phyloP scores from a whole-genome alignment of 768 basidiomycete genomes.

The Tylopilus rubrobrunneus region DNA sequence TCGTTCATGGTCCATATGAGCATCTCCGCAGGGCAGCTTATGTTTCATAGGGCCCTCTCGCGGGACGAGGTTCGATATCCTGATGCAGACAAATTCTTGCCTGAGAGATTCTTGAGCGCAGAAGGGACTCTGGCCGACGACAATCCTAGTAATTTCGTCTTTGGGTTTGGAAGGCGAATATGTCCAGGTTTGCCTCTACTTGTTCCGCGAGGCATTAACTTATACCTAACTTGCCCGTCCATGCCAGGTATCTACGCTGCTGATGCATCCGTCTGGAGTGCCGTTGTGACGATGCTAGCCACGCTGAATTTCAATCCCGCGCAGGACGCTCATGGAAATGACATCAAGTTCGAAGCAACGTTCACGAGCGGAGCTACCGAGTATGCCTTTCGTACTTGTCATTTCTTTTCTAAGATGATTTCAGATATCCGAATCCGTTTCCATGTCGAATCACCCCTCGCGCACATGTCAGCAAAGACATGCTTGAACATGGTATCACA shows the following conservation, averaged over 20 bases:
- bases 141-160: neutral
- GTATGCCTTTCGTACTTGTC: neutral
- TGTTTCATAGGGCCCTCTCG: neutral
- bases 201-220: too few species aligned
- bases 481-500: too few species aligned
- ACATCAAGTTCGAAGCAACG: neutral
- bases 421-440: too few species aligned
- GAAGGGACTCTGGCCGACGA: neutral
- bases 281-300: neutral
- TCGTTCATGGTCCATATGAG: too few species aligned
- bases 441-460: too few species aligned
- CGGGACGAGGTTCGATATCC: neutral
- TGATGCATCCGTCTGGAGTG: neutral
- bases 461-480: too few species aligned
- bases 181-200: neutral
- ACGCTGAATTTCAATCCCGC: neutral
- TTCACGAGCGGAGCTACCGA: neutral
- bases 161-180: neutral
- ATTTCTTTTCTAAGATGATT: too few species aligned
- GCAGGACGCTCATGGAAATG: neutral
- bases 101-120: neutral
- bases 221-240: too few species aligned
- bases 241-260: neutral
- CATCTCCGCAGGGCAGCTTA: too few species aligned
- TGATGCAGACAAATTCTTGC: neutral